Evolutionary conservation across 257 asterid species (phyloP).

Genomic region (Prunella vulgaris): DNA sequence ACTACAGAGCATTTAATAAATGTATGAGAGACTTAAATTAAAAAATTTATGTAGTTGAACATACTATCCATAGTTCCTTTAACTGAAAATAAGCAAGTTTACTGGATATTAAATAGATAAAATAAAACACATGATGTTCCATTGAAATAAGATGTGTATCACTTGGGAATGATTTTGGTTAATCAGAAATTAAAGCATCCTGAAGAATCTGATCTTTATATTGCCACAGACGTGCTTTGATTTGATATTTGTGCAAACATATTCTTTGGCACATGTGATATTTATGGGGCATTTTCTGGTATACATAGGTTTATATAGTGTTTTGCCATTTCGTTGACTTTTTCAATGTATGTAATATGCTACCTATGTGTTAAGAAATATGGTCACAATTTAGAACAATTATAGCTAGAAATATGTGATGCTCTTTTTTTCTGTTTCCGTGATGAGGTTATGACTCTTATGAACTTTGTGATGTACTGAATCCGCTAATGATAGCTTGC

Average conservation of each 20-base stretch:
- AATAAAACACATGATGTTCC: too few species aligned
- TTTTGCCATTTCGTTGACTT: neutral
- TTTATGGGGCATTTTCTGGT: neutral
- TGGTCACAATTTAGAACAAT: neutral
- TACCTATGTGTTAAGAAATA: neutral
- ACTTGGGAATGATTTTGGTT: conserved; percentile 1
- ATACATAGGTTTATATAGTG: neutral
- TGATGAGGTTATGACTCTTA: neutral
- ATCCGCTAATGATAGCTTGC: conserved; percentile 8
- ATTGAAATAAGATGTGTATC: too few species aligned
- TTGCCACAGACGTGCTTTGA: neutral
- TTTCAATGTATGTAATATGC: neutral
- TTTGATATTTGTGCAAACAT: neutral
- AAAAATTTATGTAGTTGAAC: neutral
- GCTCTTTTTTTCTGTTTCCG: neutral
- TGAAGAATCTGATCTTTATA: neutral
- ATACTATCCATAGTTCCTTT: too few species aligned
- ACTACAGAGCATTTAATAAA: neutral
- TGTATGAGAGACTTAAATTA: neutral
- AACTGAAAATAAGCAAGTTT: neutral
- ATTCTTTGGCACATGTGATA: neutral
- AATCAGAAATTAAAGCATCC: neutral
- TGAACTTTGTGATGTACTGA: neutral
- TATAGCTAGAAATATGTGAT: neutral
- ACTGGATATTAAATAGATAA: neutral